Conservation (phyloP, 257 asterid genomes). For the Rhazya stricta region DNA sequence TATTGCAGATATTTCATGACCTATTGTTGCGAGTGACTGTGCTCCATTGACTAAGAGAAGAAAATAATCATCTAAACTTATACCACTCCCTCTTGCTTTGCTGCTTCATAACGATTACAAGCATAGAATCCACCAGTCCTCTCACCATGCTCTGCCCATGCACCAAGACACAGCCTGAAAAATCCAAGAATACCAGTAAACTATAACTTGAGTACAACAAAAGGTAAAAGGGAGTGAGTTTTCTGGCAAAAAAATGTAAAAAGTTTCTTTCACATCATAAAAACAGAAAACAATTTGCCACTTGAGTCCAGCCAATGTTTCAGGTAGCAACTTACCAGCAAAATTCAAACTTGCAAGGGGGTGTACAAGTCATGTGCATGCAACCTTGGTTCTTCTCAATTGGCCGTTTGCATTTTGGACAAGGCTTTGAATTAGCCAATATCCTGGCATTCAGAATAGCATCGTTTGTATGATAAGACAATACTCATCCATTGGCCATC, state of each 20-base stretch:
- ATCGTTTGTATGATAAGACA: slow-evolving; percentile 13
- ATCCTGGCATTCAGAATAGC: slow-evolving; percentile 49
- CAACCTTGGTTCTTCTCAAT: slow-evolving; percentile 99
- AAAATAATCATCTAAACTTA: slow-evolving; percentile 13
- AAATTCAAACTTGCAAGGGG: slow-evolving; percentile 98
- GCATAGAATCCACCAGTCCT: slow-evolving; percentile 99
- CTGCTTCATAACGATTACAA: slow-evolving; percentile 97
- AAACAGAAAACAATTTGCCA: not conserved
- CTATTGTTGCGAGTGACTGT: not conserved
- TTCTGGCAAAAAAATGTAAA: not conserved
- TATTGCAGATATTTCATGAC: not conserved
- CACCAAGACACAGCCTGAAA: slow-evolving; percentile 90
- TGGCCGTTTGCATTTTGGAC: slow-evolving; percentile 99
- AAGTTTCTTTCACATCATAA: no score
- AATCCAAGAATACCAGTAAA: slow-evolving; percentile 3
- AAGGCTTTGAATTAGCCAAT: slow-evolving; percentile 98
- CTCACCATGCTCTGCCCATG: slow-evolving; percentile 98
- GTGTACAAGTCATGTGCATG: slow-evolving; percentile 99
- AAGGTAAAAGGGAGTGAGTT: not conserved
- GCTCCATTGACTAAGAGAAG: not conserved
- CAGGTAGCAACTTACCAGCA: slow-evolving; percentile 68
- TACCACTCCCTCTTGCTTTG: slow-evolving; percentile 99
- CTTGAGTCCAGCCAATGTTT: not conserved
- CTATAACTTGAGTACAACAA: slow-evolving; percentile 5
- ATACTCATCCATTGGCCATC: not conserved